These are phyloP conservation scores for Forsythia viridissima DNA, from an alignment of 257 asterid species.

Conservation along the genomic window DNA sequence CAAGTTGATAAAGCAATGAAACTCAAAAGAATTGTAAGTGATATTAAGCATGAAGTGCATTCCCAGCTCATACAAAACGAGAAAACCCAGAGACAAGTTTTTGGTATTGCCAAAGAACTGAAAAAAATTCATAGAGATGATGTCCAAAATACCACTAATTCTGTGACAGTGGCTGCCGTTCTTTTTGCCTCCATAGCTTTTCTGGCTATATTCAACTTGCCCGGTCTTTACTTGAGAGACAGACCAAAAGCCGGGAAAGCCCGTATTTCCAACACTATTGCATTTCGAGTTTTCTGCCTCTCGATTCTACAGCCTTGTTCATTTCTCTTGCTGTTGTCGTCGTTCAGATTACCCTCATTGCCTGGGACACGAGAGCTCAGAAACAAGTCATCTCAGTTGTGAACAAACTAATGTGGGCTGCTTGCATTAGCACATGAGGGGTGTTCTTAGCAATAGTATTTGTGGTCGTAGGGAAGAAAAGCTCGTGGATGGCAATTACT, in stretches of 20 bases:
- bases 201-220: constrained; percentile 84
- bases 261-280: constrained; percentile 39
- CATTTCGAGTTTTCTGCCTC: constrained; percentile 75
- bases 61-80: constrained; percentile 89
- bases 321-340: constrained; percentile 89
- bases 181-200: constrained; percentile 89
- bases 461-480: constrained; percentile 66
- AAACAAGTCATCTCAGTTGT: constrained; percentile 77
- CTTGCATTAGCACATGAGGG: constrained; percentile 88
- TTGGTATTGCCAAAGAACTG: constrained; percentile 92
- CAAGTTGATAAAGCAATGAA: constrained; percentile 71
- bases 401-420: constrained; percentile 97
- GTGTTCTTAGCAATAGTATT: constrained; percentile 81
- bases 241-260: constrained; percentile 72
- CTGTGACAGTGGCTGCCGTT: constrained; percentile 88
- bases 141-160: constrained; percentile 87
- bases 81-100: constrained; percentile 83
- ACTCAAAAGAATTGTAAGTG: constrained; percentile 91
- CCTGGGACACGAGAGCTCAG: constrained; percentile 91
- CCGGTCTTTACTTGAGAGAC: constrained; percentile 54
- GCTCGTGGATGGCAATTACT: constrained; percentile 80
- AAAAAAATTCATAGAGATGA: constrained; percentile 91
- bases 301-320: constrained; percentile 81
- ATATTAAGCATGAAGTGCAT: constrained; percentile 89
- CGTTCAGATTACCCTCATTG: constrained; percentile 85